These are phyloP conservation scores for Fraxinus xanthoxyloides DNA, from an alignment of 305 asterid species.

Conservation along the genomic window DNA sequence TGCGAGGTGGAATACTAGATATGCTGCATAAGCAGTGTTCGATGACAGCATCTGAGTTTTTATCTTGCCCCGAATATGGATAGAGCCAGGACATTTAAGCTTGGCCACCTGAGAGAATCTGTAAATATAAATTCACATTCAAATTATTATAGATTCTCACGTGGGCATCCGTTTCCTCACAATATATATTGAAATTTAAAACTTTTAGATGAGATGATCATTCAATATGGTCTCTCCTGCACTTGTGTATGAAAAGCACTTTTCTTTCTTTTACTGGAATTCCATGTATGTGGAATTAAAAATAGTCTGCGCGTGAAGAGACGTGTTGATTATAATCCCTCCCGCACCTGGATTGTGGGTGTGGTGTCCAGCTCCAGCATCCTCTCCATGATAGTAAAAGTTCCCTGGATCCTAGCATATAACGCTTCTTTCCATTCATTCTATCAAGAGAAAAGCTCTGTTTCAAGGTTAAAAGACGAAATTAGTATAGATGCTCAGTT, in stretches of 20 bases:
- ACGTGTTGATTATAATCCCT: not conserved
- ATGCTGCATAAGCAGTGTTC: slow-evolving; percentile 29
- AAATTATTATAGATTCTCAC: not conserved
- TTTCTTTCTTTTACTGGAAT: not conserved
- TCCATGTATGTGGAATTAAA: not conserved
- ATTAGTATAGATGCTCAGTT: not conserved
- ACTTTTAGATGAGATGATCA: not conserved
- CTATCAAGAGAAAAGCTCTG: slow-evolving; percentile 27
- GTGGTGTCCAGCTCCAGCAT: slow-evolving; percentile 28
- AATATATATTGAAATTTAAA: not conserved
- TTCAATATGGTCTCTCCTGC: not conserved
- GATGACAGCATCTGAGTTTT: slow-evolving; percentile 28
- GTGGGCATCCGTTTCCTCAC: not conserved
- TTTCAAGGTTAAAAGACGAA: not conserved
- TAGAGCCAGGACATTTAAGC: slow-evolving; percentile 27
- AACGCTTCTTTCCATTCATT: slow-evolving; percentile 34
- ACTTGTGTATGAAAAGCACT: not conserved
- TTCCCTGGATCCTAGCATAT: slow-evolving; percentile 28
- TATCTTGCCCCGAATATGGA: slow-evolving; percentile 41
- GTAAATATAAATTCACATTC: slow-evolving; percentile 1
- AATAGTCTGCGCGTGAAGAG: not conserved
- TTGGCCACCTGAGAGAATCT: slow-evolving; percentile 47
- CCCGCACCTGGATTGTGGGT: slow-evolving; percentile 28
- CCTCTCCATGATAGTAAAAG: slow-evolving; percentile 30
- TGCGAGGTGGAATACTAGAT: slow-evolving; percentile 32